phyloP scores from a whole-genome alignment of 495 filamentous ascomycete genomes.

The Penicillium soppii region DNA sequence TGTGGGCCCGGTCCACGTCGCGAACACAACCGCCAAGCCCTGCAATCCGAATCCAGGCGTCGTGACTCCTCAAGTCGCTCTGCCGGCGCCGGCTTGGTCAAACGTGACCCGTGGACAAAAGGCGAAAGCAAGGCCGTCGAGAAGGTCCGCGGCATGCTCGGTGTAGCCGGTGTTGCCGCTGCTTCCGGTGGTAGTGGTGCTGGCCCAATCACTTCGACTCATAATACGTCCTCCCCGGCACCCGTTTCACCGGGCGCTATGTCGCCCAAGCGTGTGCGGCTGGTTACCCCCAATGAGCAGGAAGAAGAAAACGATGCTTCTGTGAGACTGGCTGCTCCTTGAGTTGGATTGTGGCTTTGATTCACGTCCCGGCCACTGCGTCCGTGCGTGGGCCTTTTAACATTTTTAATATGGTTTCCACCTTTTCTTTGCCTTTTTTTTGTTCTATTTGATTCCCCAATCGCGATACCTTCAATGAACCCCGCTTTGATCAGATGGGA shows the following conservation, averaged over 20 bases:
- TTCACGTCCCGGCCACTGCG: too few species aligned
- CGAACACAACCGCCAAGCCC: constrained; percentile 37
- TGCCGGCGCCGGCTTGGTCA: constrained; percentile 37
- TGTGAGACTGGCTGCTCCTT: constrained; percentile 25
- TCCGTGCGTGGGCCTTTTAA: too few species aligned
- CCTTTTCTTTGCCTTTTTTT: neutral
- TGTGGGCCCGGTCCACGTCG: constrained; percentile 65
- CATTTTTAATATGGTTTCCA: too few species aligned
- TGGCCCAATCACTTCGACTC: constrained; percentile 23
- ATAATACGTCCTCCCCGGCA: constrained; percentile 17
- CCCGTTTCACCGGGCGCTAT: constrained; percentile 27
- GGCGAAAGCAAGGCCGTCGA: constrained; percentile 47
- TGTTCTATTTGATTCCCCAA: constrained; percentile 9
- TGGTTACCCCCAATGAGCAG: constrained; percentile 46
- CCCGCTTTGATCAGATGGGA: neutral
- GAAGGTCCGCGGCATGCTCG: constrained; percentile 49
- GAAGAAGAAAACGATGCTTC: constrained; percentile 24
- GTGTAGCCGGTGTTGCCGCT: constrained; percentile 27
- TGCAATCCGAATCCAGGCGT: constrained; percentile 35
- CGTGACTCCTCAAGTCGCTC: constrained; percentile 38
- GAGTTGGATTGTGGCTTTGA: too few species aligned
- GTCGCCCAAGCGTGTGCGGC: constrained; percentile 46
- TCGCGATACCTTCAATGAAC: constrained; percentile 6
- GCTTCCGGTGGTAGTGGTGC: constrained; percentile 20
- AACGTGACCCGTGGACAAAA: constrained; percentile 42